A percentile compares a stretch with the other conserved stretches of the same genome.
Conservation (phyloP, 2,329 filamentous ascomycete genomes). For the Coniochaeta sp. region DNA sequence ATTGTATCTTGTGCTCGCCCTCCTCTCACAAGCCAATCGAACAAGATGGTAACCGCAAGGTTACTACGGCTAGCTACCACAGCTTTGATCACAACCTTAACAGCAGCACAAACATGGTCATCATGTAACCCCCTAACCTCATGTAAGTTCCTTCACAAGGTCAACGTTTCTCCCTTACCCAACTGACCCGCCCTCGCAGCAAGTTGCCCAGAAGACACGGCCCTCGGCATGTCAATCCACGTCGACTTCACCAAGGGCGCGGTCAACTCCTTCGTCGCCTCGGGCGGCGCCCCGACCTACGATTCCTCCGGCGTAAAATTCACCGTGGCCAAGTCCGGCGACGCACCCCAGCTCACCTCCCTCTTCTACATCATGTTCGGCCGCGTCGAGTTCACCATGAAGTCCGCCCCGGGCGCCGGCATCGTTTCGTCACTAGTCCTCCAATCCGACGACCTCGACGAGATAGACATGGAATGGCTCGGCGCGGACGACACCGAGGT, state of each 20-base stretch:
- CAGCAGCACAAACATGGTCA: slow-evolving; percentile 23
- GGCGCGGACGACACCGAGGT: slow-evolving; percentile 69
- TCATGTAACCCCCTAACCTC: slow-evolving; percentile 21
- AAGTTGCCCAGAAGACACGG: slow-evolving; percentile 68
- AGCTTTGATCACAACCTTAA: slow-evolving; percentile 11
- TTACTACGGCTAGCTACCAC: slow-evolving; percentile 12
- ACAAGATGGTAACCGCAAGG: slow-evolving; percentile 13
- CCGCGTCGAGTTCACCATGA: slow-evolving; percentile 76
- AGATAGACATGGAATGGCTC: slow-evolving; percentile 97
- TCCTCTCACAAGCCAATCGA: not conserved
- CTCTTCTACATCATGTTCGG: slow-evolving; percentile 99
- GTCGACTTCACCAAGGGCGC: slow-evolving; percentile 76
- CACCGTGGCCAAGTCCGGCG: slow-evolving; percentile 68
- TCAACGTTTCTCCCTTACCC: slow-evolving; percentile 3
- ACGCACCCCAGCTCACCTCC: slow-evolving; percentile 79
- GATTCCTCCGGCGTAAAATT: slow-evolving; percentile 71
- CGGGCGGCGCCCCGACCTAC: slow-evolving; percentile 65
- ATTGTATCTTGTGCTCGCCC: not conserved
- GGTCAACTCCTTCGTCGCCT: slow-evolving; percentile 70
- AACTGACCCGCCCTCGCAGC: slow-evolving; percentile 21
- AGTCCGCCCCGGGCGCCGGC: slow-evolving; percentile 78
- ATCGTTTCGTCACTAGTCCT: slow-evolving; percentile 92
- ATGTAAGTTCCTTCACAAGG: slow-evolving; percentile 13
- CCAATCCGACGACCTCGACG: slow-evolving; percentile 85
- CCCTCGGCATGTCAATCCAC: slow-evolving; percentile 72